phyloP scores from a whole-genome alignment of 2,329 filamentous ascomycete species.

The Pseudogymnoascus sp. region DNA sequence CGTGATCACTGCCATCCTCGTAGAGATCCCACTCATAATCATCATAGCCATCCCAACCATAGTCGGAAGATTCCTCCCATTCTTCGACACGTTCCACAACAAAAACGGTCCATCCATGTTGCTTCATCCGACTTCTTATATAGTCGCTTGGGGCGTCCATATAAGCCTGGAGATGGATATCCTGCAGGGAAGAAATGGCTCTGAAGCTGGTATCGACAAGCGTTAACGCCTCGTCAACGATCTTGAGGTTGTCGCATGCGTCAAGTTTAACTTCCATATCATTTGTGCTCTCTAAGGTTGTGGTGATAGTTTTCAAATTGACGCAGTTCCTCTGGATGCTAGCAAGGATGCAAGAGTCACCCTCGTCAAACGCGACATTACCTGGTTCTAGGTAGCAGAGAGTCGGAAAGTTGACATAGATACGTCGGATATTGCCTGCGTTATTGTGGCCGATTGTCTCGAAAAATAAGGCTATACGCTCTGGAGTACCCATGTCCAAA shows the following conservation, averaged over 20 bases:
- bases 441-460: constrained; percentile 17
- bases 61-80: background rate
- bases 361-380: constrained; percentile 9
- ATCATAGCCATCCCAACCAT: background rate
- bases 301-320: constrained; percentile 16
- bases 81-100: constrained; percentile 13
- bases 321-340: constrained; percentile 16
- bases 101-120: constrained; percentile 19
- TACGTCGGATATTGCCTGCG: constrained; percentile 16
- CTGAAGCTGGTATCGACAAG: constrained; percentile 18
- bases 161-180: constrained; percentile 19
- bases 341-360: constrained; percentile 10
- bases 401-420: constrained; percentile 16
- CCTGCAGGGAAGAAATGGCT: constrained; percentile 19
- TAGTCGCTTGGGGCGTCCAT: constrained; percentile 14
- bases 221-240: constrained; percentile 14
- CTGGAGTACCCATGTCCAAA: constrained; percentile 6
- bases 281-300: constrained; percentile 8
- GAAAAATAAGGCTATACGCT: constrained; percentile 15
- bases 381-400: constrained; percentile 11
- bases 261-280: constrained; percentile 3
- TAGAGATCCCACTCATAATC: background rate
- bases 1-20: constrained; percentile 6
- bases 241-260: constrained; percentile 8
- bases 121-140: constrained; percentile 19